Base-by-base conservation (phyloP, 2,329 filamentous ascomycete genomes). In the Xylariaceae sp. region DNA sequence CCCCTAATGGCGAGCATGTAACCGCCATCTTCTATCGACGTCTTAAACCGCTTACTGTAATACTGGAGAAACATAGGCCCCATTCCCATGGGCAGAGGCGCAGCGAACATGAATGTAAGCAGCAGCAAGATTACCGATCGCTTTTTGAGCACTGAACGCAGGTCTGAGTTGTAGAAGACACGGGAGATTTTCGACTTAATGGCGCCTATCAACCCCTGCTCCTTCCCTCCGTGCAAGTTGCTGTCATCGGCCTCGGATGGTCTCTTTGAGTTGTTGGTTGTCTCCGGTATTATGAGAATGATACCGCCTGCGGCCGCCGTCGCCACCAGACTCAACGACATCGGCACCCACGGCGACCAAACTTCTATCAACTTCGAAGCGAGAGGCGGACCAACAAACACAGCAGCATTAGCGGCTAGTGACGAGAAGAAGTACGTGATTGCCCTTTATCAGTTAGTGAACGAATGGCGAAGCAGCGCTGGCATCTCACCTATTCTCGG, bases 31-130 rank as follows among this genome's bases (percentile, higher is more conserved):
- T 66, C 58, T 21, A 68, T 48, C 9, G 63, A 61, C 59, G 61
- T 65, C 8, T 60, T 49, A 45, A 69, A 68, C 33, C 64, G 62
- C 47, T 65, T 67, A 43, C 65, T 70, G 44, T 66, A 64, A 50
- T 68, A 69, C 44, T 68, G 67, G 11, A 67, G 41, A 37, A 70
- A 61, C 9, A 53, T 47, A 17, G 47, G 23, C 2, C 37, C 43
- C 26, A 51, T 55, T 1, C 52, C 60, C 19, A 55, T 29, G 26
- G 31, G 40, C 9, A 61, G 36, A n/a, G 56, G 55, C 8, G 44
- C 47, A 21, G 40, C 16, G 11, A 61, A 24, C 33, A 52, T 49
- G 43, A 60, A 63, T 14, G 33, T 44, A 5, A 58, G 11, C n/a
- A 63, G 37, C 2, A 55, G 48, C 6, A 62, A 21, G 7, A 43